Evolutionary conservation across 2,329 filamentous ascomycete genomes (phyloP).

Genomic region (Sporothrix inflata): DNA sequence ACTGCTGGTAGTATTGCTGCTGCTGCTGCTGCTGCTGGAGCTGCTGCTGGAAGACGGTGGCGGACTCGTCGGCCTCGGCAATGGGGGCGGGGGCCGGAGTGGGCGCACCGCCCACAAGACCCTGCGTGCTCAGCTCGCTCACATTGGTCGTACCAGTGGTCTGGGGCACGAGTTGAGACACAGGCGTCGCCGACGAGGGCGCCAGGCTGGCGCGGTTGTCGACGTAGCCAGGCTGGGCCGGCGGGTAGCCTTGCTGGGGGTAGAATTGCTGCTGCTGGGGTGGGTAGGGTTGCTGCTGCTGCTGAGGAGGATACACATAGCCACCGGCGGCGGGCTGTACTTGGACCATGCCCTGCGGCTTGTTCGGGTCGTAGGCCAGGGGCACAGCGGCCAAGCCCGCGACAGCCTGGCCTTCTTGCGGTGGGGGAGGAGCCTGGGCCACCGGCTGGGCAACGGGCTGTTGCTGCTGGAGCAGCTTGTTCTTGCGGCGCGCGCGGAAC

Average conservation of each 20-base stretch:
- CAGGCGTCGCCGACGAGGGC: constrained; percentile 6
- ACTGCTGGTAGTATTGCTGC: constrained; percentile 17
- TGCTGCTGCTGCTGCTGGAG: constrained; percentile 12
- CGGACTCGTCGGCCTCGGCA: constrained; percentile 33
- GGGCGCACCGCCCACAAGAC: constrained; percentile 14
- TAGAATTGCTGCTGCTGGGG: background rate
- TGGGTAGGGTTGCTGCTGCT: background rate
- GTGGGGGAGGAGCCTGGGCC: background rate
- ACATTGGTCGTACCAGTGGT: constrained; percentile 33
- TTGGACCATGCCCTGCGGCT: constrained; percentile 12
- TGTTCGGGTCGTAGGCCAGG: constrained; percentile 1
- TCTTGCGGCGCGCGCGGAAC: constrained; percentile 33
- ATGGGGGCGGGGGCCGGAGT: constrained; percentile 30
- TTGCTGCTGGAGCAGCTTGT: constrained; percentile 30
- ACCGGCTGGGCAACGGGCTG: background rate
- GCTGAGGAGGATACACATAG: background rate
- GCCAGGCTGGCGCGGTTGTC: constrained; percentile 22
- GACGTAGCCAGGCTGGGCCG: background rate
- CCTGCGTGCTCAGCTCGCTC: constrained; percentile 34
- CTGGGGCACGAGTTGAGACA: constrained; percentile 30
- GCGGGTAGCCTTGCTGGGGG: background rate
- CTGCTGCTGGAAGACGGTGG: constrained; percentile 9
- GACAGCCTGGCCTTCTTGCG: background rate
- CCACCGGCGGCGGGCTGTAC: background rate
- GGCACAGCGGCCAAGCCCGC: background rate